These are phyloP conservation scores for Suhomyces bokatorum DNA, from an alignment of 1,139 yeast genomes.

Conservation along the genomic window DNA sequence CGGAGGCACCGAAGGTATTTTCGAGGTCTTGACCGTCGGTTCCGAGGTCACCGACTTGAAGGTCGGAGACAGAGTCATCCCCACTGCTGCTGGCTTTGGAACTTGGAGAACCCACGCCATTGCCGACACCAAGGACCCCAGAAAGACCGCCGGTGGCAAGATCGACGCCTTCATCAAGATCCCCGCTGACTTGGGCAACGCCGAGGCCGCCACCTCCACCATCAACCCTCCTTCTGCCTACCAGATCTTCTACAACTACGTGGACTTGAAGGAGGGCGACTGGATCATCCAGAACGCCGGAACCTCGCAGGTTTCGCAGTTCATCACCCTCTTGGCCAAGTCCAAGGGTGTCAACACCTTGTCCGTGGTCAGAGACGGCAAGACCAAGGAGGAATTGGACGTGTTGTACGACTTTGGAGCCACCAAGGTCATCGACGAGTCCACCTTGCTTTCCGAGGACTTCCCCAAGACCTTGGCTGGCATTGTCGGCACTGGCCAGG, in stretches of 20 bases:
- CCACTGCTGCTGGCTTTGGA: conserved; percentile 33
- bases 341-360: conserved; percentile 27
- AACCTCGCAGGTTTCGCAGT: conserved; percentile 35
- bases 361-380: conserved; percentile 35
- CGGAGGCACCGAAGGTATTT: conserved; percentile 43
- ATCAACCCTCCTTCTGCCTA: conserved; percentile 39
- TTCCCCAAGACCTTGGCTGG: conserved; percentile 15
- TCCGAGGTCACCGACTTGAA: conserved; percentile 19
- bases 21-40: conserved; percentile 29
- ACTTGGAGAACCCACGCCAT: conserved; percentile 38
- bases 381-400: conserved; percentile 24
- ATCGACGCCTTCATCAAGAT: conserved; percentile 26
- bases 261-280: conserved; percentile 34
- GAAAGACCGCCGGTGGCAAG: conserved; percentile 8
- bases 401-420: conserved; percentile 32
- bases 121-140: conserved; percentile 17
- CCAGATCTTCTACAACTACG: conserved; percentile 30
- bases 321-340: conserved; percentile 32
- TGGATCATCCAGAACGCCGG: conserved; percentile 41
- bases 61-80: conserved; percentile 36
- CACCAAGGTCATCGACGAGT: conserved; percentile 32
- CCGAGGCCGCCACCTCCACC: conserved; percentile 36
- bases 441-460: conserved; percentile 16
- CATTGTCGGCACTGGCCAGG: conserved; percentile 19
- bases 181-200: conserved; percentile 19